These are phyloP conservation scores for Fabrea salina DNA, from an alignment of 169 alveolate species.

Conservation along the genomic window DNA sequence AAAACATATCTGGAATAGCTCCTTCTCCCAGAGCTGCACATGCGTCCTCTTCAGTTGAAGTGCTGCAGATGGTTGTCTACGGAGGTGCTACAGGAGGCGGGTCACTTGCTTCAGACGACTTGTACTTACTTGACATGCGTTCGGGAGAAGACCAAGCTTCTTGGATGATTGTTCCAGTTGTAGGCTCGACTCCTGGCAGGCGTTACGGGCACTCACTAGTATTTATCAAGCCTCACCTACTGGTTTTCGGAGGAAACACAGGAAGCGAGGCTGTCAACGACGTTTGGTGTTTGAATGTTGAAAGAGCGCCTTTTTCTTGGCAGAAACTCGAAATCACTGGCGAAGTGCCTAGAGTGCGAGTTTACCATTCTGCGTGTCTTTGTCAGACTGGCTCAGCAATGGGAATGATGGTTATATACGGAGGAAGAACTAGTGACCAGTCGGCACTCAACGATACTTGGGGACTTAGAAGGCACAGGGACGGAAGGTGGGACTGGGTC, in stretches of 20 bases:
- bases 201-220: constrained; percentile 98
- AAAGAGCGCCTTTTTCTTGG: constrained; percentile 96
- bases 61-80: constrained; percentile 91
- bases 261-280: constrained; percentile 91
- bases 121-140: constrained; percentile 93
- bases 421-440: constrained; percentile 96
- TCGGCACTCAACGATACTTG: constrained; percentile 95
- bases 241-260: constrained; percentile 98
- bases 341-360: constrained; percentile 93
- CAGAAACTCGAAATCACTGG: constrained; percentile 78
- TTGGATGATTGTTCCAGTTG: constrained; percentile 97
- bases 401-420: constrained; percentile 99
- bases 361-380: constrained; percentile 93
- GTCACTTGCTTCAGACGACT: constrained; percentile 94
- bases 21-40: constrained; percentile 99
- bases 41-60: constrained; percentile 97
- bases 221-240: constrained; percentile 93
- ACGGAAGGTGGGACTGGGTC: constrained; percentile 99
- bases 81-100: constrained; percentile 99
- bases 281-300: constrained; percentile 97
- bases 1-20: constrained; percentile 43
- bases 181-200: constrained; percentile 97
- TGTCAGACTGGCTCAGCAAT: constrained; percentile 94
- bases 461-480: constrained; percentile 99
- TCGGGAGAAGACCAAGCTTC: constrained; percentile 87